Evolutionary conservation across 768 basidiomycete genomes (phyloP).

Genomic region (Piloderma croceum): DNA sequence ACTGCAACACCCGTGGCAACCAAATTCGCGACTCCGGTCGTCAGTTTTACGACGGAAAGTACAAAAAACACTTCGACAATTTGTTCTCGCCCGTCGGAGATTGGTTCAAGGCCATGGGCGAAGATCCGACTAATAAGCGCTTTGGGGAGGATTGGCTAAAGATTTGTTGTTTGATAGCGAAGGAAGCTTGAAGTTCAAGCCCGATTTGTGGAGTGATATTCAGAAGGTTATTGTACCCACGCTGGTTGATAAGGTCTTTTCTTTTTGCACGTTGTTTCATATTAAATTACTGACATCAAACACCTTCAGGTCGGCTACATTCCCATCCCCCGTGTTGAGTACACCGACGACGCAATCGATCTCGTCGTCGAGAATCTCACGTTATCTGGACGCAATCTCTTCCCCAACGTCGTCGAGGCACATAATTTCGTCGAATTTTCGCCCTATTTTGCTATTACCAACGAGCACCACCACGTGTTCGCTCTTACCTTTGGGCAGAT

Average conservation of each 20-base stretch:
- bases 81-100: constrained; percentile 61
- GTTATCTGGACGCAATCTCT: constrained; percentile 80
- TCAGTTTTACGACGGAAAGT: constrained; percentile 71
- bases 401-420: constrained; percentile 80
- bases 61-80: constrained; percentile 73
- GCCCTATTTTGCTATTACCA: constrained; percentile 55
- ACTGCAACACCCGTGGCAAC: constrained; percentile 59
- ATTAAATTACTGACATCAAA: background rate
- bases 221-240: constrained; percentile 75
- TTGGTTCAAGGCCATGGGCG: constrained; percentile 81
- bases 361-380: constrained; percentile 92
- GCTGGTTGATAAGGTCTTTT: constrained; percentile 63
- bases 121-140: constrained; percentile 61
- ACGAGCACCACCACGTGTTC: constrained; percentile 66
- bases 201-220: constrained; percentile 84
- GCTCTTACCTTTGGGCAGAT: constrained; percentile 76
- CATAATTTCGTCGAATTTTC: constrained; percentile 82
- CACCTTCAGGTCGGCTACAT: constrained; percentile 58
- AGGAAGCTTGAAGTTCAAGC: constrained; percentile 84
- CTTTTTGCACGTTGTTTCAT: background rate
- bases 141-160: constrained; percentile 79
- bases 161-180: constrained; percentile 74
- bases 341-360: constrained; percentile 81
- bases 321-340: constrained; percentile 92
- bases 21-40: constrained; percentile 67